Evolutionary conservation across 805 yeast genomes (phyloP), one percentile per base, ranked within the genome.

Genomic region (Monosporozyma unispora): DNA sequence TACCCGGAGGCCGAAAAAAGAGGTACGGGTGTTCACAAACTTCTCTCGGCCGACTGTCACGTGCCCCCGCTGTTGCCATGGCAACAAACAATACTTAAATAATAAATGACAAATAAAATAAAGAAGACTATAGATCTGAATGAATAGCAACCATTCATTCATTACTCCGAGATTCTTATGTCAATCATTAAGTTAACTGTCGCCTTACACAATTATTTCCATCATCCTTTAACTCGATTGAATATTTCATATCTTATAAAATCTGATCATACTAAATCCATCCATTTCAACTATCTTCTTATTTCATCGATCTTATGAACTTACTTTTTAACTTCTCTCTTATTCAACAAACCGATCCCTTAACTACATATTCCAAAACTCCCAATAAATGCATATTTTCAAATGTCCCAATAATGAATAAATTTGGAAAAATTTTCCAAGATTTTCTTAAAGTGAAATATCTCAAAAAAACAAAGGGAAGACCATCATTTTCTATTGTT

Each of bases 341-440:
- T 14, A 37, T 9, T 18, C 12, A 16, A 22, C 23, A 3, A 2
- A 21, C 27, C 27, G 9, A 2, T 18, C 27, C n/a, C 7, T 2
- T 19, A 39, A 21, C 42, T 12, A 39, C 42, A 39, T 39, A 19
- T 10, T 21, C 4, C 3, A 25, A 3, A 6, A 41, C 8, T 6
- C 14, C 44, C 44, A 41, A 14, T 41, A 41, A 41, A 19, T 11
- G 44, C 44, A 41, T 41, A 41, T 16, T 41, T 41, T 27, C 31
- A 6, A 16, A 8, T 41, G 19, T 6, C 44, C 44, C 18, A 10
- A 41, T 25, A 23, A 6, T 16, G 43, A 41, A 41, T 41, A 41
- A n/a, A 16, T 12, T 21, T 11, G 11, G 23, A 41, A 41, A 41
- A 41, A 14, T 39, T 39, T 39, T 39, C 28, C 12, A 4, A 18